Percentiles rank a stretch among this genome's conserved stretches.
Evolutionary conservation across 176 grass and related monocot species (phyloP).

Genomic region (Ananas comosus): DNA sequence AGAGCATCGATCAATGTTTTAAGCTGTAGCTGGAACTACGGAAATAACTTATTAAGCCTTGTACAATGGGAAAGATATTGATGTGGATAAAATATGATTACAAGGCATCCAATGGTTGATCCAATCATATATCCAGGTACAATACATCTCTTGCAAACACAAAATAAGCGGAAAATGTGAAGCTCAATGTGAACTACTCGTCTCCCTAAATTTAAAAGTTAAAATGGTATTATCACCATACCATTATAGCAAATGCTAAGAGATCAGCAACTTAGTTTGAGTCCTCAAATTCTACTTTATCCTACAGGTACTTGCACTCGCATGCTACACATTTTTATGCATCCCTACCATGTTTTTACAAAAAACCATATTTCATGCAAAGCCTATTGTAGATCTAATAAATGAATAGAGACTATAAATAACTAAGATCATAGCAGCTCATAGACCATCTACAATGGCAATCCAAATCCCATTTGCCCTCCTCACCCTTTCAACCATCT

Average conservation of each 20-base stretch:
- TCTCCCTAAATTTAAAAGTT: too few relatives aligned
- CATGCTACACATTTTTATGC: too few relatives aligned
- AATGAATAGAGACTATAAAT: not conserved
- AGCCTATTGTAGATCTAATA: not conserved
- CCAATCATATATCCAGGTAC: not conserved
- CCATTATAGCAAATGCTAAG: too few relatives aligned
- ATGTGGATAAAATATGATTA: not conserved
- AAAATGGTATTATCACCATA: too few relatives aligned
- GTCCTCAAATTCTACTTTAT: too few relatives aligned
- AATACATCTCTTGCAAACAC: too few relatives aligned
- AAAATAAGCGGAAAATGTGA: too few relatives aligned
- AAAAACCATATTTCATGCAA: not conserved
- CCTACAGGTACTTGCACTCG: too few relatives aligned
- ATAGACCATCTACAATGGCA: slow-evolving; percentile 1
- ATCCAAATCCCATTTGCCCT: not conserved
- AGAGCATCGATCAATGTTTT: not conserved
- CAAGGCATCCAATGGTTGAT: not conserved
- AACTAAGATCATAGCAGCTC: not conserved
- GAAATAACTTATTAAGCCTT: not conserved
- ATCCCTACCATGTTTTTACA: too few relatives aligned
- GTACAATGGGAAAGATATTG: not conserved
- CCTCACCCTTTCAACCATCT: not conserved
- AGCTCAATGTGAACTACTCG: too few relatives aligned
- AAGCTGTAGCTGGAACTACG: not conserved
- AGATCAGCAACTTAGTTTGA: too few relatives aligned